A percentile compares a stretch with the other conserved stretches of the same genome.
phyloP scores from a whole-genome alignment of 1,284 basidiomycete species.

The Cutaneotrichosporon spelunceum region DNA sequence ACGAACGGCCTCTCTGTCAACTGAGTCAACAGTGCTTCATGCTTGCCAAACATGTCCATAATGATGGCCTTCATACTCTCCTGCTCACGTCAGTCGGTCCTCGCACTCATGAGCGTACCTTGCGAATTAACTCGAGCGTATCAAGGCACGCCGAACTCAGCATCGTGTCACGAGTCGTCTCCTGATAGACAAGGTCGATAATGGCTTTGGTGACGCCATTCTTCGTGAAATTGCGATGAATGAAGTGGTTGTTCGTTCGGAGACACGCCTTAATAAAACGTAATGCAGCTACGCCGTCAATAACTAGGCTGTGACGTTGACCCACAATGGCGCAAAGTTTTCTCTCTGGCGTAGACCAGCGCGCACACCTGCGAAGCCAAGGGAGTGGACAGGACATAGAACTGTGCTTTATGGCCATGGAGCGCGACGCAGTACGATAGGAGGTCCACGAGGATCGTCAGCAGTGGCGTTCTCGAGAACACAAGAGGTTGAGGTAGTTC shows the following conservation, averaged over 20 bases:
- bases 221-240: conserved; percentile 79
- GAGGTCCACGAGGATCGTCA: conserved; percentile 81
- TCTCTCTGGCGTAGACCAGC: conserved; percentile 78
- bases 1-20: conserved; percentile 58
- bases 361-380: conserved; percentile 70
- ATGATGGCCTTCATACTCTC: conserved; percentile 85
- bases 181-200: conserved; percentile 72
- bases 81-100: conserved; percentile 52
- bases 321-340: conserved; percentile 82
- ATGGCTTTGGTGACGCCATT: conserved; percentile 78
- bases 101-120: conserved; percentile 54
- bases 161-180: conserved; percentile 84
- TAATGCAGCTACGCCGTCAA: conserved; percentile 64
- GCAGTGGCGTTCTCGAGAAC: conserved; percentile 59
- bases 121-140: conserved; percentile 84
- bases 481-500: not conserved
- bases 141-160: conserved; percentile 92
- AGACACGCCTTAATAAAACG: conserved; percentile 87
- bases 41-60: conserved; percentile 74
- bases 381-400: conserved; percentile 77
- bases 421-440: conserved; percentile 82
- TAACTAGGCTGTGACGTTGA: conserved; percentile 1
- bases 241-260: conserved; percentile 79
- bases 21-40: conserved; percentile 64
- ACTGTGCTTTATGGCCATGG: conserved; percentile 86